These are phyloP conservation scores for Emergomyces africanus DNA, from an alignment of 2,329 filamentous ascomycete genomes.

Conservation along the genomic window DNA sequence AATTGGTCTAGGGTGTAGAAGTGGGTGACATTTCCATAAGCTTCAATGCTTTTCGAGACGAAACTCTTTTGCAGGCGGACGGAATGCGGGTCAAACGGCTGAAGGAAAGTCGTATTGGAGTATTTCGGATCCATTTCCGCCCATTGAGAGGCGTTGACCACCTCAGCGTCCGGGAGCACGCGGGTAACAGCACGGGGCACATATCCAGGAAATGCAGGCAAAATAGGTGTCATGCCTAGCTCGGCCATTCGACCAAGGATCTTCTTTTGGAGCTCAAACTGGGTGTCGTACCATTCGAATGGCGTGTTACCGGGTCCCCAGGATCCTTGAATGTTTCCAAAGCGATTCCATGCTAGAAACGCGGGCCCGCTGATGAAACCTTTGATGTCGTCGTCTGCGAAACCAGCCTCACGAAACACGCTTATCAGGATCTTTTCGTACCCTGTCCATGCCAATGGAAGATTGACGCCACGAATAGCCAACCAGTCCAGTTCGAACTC, in stretches of 20 bases:
- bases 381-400: conserved; percentile 33
- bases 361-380: conserved; percentile 25
- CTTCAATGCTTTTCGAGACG: conserved; percentile 33
- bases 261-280: conserved; percentile 37
- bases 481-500: conserved; percentile 42
- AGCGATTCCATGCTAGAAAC: not conserved
- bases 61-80: conserved; percentile 34
- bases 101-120: conserved; percentile 37
- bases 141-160: conserved; percentile 36
- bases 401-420: conserved; percentile 34
- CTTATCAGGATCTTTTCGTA: conserved; percentile 39
- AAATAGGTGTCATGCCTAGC: conserved; percentile 34
- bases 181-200: not conserved
- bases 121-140: conserved; percentile 29
- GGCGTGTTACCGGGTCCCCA: conserved; percentile 27
- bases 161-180: conserved; percentile 28
- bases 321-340: not conserved
- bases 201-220: not conserved
- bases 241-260: conserved; percentile 40
- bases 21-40: conserved; percentile 37
- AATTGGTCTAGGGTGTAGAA: conserved; percentile 43
- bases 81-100: conserved; percentile 35
- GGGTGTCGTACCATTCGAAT: conserved; percentile 34
- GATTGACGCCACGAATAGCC: conserved; percentile 39
- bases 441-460: conserved; percentile 41